Evolutionary conservation across 306 rosid species (phyloP), one percentile per base, ranked within the genome.

Genomic region (Cucumis sativus): DNA sequence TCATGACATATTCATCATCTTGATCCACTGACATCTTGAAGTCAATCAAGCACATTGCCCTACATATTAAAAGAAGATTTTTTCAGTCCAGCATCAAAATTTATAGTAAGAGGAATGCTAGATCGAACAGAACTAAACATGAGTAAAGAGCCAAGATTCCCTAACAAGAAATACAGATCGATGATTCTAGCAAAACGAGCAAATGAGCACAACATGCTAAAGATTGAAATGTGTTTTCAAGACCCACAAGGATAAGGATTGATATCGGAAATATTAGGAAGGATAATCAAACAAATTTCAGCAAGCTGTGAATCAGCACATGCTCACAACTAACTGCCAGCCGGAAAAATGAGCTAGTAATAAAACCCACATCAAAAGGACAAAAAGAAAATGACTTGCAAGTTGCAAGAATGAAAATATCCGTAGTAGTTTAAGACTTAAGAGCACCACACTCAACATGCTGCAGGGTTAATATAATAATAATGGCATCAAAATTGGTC

Each of bases 21-120:
- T 83, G 91, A 75, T 88, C 96, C 78, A 96, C 87, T 0, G 98
- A 91, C 83, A 86, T 79, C 73, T 90, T 89, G 74, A 96, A 92
- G 84, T 96, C 99, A 58, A 96, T 96, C 82, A 85, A 82, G 88
- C 99, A 96, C 96, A 89, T 88, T 7, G 99, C 98, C 92, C 99
- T 96, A 83, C 68, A 82, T 70, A 18, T 79, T 65, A 35, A 45
- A 57, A 81, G 41, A 71, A 71, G 54, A 81, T 55, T 40, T 79
- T 55, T 51, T 35, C 82, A 70, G 83, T 87, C 64, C 86, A 82
- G 67, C 55, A 28, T 23, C 61, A 47, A 60, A 77, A 25, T 20
- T 9, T 12, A 25, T 15, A 28, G 49, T 0, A 33, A 17, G 15
- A 9, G 23, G 14, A 7, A 23, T 4, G 76, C 60, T 25, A 28